These are phyloP conservation scores for Paraphoma chrysanthemicola DNA, from an alignment of 2,329 filamentous ascomycete genomes.

Conservation along the genomic window DNA sequence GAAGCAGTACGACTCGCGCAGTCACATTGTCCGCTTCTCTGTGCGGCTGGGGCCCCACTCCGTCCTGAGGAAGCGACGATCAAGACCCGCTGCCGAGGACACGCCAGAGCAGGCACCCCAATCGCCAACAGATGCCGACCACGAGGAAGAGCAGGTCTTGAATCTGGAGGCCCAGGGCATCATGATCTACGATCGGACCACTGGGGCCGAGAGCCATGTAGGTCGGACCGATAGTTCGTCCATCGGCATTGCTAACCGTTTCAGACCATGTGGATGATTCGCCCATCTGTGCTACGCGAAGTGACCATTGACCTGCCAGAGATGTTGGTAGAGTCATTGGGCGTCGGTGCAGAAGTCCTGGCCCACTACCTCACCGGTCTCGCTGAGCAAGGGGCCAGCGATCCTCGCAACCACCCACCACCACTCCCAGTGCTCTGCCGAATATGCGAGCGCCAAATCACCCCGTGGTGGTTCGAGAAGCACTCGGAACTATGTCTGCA, in stretches of 20 bases:
- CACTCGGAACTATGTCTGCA: conserved; percentile 96
- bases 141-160: conserved; percentile 62
- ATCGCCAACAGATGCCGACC: conserved; percentile 31
- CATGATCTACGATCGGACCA: conserved; percentile 92
- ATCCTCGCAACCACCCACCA: conserved; percentile 76
- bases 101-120: conserved; percentile 39
- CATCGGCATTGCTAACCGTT: conserved; percentile 28
- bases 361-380: conserved; percentile 91
- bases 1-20: conserved; percentile 86
- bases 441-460: conserved; percentile 96
- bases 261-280: conserved; percentile 99
- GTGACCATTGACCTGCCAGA: conserved; percentile 94
- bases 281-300: conserved; percentile 87
- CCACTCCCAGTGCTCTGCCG: conserved; percentile 88
- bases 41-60: conserved; percentile 46
- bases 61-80: conserved; percentile 40
- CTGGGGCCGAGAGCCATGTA: conserved; percentile 89
- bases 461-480: conserved; percentile 99
- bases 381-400: conserved; percentile 81
- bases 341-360: conserved; percentile 91
- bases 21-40: conserved; percentile 69
- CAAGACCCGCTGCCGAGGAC: conserved; percentile 29
- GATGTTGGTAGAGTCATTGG: conserved; percentile 89
- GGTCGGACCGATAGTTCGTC: conserved; percentile 48
- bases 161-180: conserved; percentile 96